These are phyloP conservation scores for Penicillium sp. DNA, from an alignment of 2,329 filamentous ascomycete genomes.

Conservation along the genomic window DNA sequence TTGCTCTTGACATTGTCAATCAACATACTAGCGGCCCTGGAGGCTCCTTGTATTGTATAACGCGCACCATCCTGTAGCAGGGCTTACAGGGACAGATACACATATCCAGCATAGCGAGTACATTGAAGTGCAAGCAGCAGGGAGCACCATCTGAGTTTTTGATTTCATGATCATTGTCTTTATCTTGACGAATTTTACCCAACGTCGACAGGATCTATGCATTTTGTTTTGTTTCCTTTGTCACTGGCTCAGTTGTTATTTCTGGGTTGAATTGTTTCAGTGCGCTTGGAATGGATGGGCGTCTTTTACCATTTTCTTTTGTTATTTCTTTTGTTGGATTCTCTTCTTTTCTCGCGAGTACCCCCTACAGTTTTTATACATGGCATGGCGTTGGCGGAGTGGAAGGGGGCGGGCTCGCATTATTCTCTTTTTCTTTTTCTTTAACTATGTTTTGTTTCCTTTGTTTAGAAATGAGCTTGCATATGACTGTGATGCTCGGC, in stretches of 20 bases:
- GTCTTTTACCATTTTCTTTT: background rate
- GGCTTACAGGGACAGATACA: conserved; percentile 21
- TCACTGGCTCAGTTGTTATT: background rate
- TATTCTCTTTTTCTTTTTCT: background rate
- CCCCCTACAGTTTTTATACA: conserved; percentile 21
- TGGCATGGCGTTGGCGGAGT: conserved; percentile 21
- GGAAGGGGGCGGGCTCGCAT: conserved; percentile 12
- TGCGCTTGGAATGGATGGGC: background rate
- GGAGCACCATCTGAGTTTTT: background rate
- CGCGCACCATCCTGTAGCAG: conserved; percentile 18
- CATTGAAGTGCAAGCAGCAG: background rate
- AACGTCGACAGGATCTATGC: background rate
- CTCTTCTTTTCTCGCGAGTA: conserved; percentile 19
- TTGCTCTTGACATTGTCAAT: background rate
- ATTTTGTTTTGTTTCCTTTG: background rate
- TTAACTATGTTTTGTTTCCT: background rate
- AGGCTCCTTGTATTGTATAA: conserved; percentile 24
- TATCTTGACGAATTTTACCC: background rate
- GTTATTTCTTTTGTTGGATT: conserved; percentile 3
- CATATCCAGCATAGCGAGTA: conserved; percentile 4
- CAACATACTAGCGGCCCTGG: conserved; percentile 7
- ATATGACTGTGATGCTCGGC: background rate
- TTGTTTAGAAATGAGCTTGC: background rate
- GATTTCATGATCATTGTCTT: background rate
- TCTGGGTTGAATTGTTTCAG: background rate